These are phyloP conservation scores for Aspergillus brasiliensis DNA, from an alignment of 2,329 filamentous ascomycete species.

Conservation along the genomic window DNA sequence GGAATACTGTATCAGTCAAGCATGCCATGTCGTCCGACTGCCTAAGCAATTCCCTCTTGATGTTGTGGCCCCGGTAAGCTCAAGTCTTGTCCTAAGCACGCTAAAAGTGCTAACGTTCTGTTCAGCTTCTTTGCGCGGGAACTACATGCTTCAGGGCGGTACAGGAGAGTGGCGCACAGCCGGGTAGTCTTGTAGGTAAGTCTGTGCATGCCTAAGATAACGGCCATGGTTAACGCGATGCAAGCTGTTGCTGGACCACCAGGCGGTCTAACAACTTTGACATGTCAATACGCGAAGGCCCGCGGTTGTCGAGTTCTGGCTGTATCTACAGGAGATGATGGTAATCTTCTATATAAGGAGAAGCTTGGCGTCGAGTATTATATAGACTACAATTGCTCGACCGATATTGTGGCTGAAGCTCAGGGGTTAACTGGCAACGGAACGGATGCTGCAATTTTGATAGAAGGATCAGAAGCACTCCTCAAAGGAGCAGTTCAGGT, in stretches of 20 bases:
- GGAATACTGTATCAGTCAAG: not conserved
- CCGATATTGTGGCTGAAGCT: not conserved
- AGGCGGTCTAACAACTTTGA: not conserved
- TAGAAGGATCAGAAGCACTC: not conserved
- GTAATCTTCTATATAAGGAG: not conserved
- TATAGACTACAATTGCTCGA: not conserved
- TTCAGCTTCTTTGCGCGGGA: conserved; percentile 2
- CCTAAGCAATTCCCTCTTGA: conserved; percentile 3
- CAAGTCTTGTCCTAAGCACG: too few species aligned
- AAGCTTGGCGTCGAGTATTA: conserved; percentile 1
- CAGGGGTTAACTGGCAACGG: not conserved
- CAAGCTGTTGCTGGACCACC: conserved; percentile 3
- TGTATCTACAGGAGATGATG: not conserved
- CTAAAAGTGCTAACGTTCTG: not conserved
- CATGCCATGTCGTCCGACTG: not conserved
- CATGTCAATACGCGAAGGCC: conserved; percentile 10
- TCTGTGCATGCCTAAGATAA: too few species aligned
- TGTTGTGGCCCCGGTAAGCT: conserved; percentile 1
- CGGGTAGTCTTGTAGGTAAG: not conserved
- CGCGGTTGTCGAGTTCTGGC: conserved; percentile 2
- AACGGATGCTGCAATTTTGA: not conserved
- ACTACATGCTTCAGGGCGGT: conserved; percentile 7
- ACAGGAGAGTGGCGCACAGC: not conserved
- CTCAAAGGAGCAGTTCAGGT: conserved; percentile 3
- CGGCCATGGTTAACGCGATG: not conserved